Evolutionary conservation across 805 yeast genomes (phyloP).

Genomic region (Candida takata): DNA sequence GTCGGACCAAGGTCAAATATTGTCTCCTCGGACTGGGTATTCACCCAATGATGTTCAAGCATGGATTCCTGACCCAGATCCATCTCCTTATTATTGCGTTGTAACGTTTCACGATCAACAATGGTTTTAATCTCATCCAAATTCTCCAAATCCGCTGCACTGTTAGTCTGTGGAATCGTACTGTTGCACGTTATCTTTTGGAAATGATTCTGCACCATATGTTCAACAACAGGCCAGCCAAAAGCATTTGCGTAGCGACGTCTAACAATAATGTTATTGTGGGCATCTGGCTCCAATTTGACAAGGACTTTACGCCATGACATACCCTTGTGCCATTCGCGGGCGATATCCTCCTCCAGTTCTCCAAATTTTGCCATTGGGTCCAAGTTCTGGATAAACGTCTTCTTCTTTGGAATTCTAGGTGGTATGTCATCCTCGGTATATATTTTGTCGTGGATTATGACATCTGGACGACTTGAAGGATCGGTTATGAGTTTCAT

Average conservation of each 20-base stretch:
- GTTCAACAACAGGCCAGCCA: conserved; percentile 80
- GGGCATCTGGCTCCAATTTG: conserved; percentile 65
- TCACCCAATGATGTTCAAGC: conserved; percentile 41
- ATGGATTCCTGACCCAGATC: conserved; percentile 13
- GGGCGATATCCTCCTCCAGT: conserved; percentile 61
- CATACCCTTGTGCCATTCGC: conserved; percentile 62
- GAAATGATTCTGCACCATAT: conserved; percentile 59
- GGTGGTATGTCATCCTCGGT: conserved; percentile 42
- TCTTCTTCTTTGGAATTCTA: conserved; percentile 8
- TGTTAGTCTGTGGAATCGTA: neutral
- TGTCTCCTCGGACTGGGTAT: conserved; percentile 26
- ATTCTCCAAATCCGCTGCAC: conserved; percentile 9
- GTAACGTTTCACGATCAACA: conserved; percentile 10
- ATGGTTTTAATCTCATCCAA: conserved; percentile 6
- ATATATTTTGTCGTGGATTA: conserved; percentile 66
- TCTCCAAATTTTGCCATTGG: conserved; percentile 36
- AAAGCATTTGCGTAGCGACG: conserved; percentile 71
- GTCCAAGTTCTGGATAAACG: conserved; percentile 25
- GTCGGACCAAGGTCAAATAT: conserved; percentile 59
- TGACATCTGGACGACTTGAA: conserved; percentile 43
- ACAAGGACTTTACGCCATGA: conserved; percentile 68
- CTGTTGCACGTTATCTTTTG: neutral
- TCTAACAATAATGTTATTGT: conserved; percentile 66
- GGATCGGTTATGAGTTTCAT: conserved; percentile 59
- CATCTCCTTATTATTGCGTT: conserved; percentile 10